phyloP scores from a whole-genome alignment of 495 filamentous ascomycete genomes.

The Rhypophila decipiens region DNA sequence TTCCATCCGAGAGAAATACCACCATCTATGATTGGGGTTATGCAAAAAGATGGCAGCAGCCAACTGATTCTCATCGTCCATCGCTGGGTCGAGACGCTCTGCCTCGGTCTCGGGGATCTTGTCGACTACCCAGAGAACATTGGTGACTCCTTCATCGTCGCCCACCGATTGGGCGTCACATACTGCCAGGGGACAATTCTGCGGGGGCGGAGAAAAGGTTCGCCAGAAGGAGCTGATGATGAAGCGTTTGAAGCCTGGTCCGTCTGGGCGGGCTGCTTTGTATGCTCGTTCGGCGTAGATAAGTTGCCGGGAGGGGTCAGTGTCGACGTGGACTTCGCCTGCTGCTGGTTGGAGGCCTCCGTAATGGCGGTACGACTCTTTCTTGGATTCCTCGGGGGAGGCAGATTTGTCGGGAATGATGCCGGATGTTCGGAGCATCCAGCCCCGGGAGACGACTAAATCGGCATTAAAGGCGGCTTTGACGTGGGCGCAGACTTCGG shows the following conservation, averaged over 20 bases:
- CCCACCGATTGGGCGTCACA: slow-evolving; percentile 8
- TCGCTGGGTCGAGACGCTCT: slow-evolving; percentile 1
- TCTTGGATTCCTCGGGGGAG: background rate
- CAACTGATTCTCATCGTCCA: slow-evolving; percentile 9
- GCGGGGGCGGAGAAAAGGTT: slow-evolving; percentile 6
- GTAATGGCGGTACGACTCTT: slow-evolving; percentile 11
- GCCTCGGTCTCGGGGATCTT: slow-evolving; percentile 9
- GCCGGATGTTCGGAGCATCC: slow-evolving; percentile 14
- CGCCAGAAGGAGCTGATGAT: slow-evolving; percentile 12
- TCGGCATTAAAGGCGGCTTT: slow-evolving; percentile 4
- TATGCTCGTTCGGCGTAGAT: slow-evolving; percentile 4
- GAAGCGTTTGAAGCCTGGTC: slow-evolving; percentile 12
- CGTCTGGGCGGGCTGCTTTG: background rate
- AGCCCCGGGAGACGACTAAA: slow-evolving; percentile 4
- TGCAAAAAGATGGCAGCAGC: slow-evolving; percentile 11
- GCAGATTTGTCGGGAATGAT: background rate
- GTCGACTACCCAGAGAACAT: slow-evolving; percentile 13
- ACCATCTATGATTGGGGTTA: slow-evolving; percentile 11
- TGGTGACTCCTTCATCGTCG: slow-evolving; percentile 10
- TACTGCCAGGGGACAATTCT: slow-evolving; percentile 12
- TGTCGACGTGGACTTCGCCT: slow-evolving; percentile 14
- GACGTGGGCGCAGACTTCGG: slow-evolving; percentile 6
- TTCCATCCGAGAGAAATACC: slow-evolving; percentile 10
- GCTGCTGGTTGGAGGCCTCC: slow-evolving; percentile 10
- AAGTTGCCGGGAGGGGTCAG: slow-evolving; percentile 8